Percentiles rank a stretch among this genome's conserved stretches.
Evolutionary conservation across 306 rosid genomes (phyloP).

Genomic region (Cucurbita pepo): DNA sequence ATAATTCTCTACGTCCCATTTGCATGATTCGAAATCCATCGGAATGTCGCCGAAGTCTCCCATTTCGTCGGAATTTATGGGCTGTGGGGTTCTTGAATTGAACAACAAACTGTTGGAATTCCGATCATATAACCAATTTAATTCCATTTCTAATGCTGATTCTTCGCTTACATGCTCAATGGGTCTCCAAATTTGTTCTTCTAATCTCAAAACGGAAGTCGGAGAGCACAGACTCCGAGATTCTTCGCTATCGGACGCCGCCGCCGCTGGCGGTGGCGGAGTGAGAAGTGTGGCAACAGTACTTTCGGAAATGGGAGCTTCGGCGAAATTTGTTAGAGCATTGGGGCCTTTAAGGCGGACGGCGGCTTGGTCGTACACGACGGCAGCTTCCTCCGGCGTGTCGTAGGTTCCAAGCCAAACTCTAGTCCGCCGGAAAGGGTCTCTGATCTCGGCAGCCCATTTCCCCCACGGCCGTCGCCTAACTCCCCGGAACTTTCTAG

Average conservation of each 20-base stretch:
- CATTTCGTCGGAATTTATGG: slow-evolving; percentile 2
- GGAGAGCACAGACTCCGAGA: slow-evolving; percentile 12
- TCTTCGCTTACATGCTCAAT: neutral
- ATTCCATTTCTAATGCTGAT: slow-evolving; percentile 2
- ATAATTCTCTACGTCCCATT: slow-evolving; percentile 59
- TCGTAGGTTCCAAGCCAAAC: slow-evolving; percentile 50
- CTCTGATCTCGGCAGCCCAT: slow-evolving; percentile 54
- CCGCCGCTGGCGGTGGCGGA: neutral
- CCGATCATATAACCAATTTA: neutral
- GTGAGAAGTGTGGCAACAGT: neutral
- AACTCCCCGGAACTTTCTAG: slow-evolving; percentile 30
- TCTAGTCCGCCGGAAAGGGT: slow-evolving; percentile 16
- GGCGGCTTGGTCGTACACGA: slow-evolving; percentile 46
- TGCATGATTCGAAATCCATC: slow-evolving; percentile 46
- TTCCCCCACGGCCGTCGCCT: slow-evolving; percentile 37
- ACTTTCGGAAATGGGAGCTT: neutral
- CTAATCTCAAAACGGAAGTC: slow-evolving; percentile 32
- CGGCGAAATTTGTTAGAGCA: slow-evolving; percentile 40
- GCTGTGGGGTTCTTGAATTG: neutral
- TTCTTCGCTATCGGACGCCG: neutral
- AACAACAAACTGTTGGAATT: neutral
- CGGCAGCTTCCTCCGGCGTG: slow-evolving; percentile 47
- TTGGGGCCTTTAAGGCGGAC: slow-evolving; percentile 29
- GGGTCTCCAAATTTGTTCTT: slow-evolving; percentile 4
- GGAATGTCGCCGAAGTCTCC: slow-evolving; percentile 17